Percentiles rank a stretch among this genome's conserved stretches.
Evolutionary conservation across 2,329 filamentous ascomycete species (phyloP).

Genomic region (Fusarium sp.): DNA sequence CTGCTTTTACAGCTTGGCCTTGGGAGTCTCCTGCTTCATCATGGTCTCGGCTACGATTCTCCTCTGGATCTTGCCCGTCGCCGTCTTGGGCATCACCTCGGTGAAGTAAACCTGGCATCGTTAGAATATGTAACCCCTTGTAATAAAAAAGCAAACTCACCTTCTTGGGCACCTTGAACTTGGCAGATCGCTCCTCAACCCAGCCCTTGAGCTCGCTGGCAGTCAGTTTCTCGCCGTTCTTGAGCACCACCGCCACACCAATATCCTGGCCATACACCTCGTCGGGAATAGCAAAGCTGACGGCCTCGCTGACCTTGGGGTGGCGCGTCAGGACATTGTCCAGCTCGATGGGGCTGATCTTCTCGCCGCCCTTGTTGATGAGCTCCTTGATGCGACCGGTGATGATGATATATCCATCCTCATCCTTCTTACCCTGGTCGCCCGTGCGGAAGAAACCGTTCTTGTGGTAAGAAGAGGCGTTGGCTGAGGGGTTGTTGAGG

Average conservation of each 20-base stretch:
- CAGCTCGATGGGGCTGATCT: slow-evolving; percentile 86
- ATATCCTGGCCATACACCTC: slow-evolving; percentile 86
- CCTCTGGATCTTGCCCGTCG: slow-evolving; percentile 88
- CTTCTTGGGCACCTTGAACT: slow-evolving; percentile 87
- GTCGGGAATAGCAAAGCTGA: slow-evolving; percentile 83
- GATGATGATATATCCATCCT: slow-evolving; percentile 83
- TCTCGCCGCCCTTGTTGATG: slow-evolving; percentile 90
- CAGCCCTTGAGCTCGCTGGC: slow-evolving; percentile 71
- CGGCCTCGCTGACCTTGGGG: slow-evolving; percentile 76
- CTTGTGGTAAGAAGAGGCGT: slow-evolving; percentile 74
- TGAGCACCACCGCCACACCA: slow-evolving; percentile 77
- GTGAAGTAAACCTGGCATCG: slow-evolving; percentile 75
- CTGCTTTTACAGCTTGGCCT: slow-evolving; percentile 60
- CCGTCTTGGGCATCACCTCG: slow-evolving; percentile 85
- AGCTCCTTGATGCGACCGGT: slow-evolving; percentile 93
- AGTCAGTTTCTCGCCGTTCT: slow-evolving; percentile 64
- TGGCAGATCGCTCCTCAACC: slow-evolving; percentile 73
- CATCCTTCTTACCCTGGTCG: slow-evolving; percentile 82
- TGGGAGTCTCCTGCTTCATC: slow-evolving; percentile 69
- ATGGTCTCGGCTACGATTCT: slow-evolving; percentile 86
- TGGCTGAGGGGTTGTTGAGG: slow-evolving; percentile 81
- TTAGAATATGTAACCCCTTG: background rate
- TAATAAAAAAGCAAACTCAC: slow-evolving; percentile 52
- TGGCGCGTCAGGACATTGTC: slow-evolving; percentile 83
- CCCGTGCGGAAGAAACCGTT: slow-evolving; percentile 87